Evolutionary conservation across 2,329 filamentous ascomycete genomes (phyloP), one percentile per base, ranked within the genome.

Genomic region (Cryphonectria nitschkei): DNA sequence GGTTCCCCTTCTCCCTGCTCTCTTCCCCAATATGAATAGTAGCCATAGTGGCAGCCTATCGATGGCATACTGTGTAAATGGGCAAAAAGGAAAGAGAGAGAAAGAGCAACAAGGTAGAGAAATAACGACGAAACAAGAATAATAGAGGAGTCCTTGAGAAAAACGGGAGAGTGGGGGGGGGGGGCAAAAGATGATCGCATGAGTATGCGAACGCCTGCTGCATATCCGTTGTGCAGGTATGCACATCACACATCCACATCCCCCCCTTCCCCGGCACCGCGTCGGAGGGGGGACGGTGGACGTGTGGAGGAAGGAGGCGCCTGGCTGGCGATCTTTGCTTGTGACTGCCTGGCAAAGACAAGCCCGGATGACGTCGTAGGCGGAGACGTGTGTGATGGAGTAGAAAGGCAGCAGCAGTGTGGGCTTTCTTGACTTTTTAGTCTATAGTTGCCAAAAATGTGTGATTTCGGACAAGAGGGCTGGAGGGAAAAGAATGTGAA

Each of bases 161-260:
- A 34, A 34, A 34, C 34, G 9, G 37, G 37, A 8, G 37, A 9
- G 8, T 3, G 37, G 37, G 37, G 37, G 9, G 37, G 37, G 37
- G 50, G 11, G n/a, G 46, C n/a, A 14, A n/a, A 22, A 1, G 39
- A 39, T 39, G 58, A 61, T 61, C 58, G 58, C 19, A 34, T n/a
- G 32, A 34, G 54, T 34, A 34, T 61, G 58, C 58, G 58, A 61
- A 61, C 58, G 58, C 58, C 58, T 61, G 58, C 7, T 61, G 58
- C 58, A 61, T 61, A 61, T 61, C 58, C 32, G 58, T 39, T 39
- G n/a, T 61, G 58, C 58, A 61, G n/a, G 34, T 22, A 58, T 58
- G 54, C 54, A 58, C 54, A 58, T 58, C 54, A 29, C 34, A 29
- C 46, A 50, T 19, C 22, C 46, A n/a, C 46, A 22, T 50, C 3